phyloP scores from a whole-genome alignment of 352 stramenopile species.

The Saprolegnia diclina region DNA sequence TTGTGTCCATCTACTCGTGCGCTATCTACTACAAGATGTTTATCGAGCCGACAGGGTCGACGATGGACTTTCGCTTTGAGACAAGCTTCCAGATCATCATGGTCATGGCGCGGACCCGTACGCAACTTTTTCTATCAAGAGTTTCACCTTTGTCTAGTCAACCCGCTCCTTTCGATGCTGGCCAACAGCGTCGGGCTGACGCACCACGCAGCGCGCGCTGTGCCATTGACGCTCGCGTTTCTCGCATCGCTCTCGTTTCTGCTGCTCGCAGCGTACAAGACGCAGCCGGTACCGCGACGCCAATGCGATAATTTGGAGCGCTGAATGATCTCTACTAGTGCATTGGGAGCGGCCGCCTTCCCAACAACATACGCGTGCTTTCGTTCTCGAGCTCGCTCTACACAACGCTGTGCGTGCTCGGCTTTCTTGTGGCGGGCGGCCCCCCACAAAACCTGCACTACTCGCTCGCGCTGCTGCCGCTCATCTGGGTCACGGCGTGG shows the following conservation, averaged over 20 bases:
- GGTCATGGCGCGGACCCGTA: constrained; percentile 20
- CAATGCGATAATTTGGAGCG: background rate
- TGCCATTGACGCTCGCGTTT: constrained; percentile 1
- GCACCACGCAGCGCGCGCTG: background rate
- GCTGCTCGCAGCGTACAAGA: constrained; percentile 25
- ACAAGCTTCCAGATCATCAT: constrained; percentile 27
- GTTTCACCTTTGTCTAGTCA: background rate
- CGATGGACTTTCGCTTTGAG: constrained; percentile 27
- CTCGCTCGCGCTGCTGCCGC: background rate
- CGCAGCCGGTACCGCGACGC: constrained; percentile 7
- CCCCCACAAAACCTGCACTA: constrained; percentile 1
- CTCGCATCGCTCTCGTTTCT: constrained; percentile 7
- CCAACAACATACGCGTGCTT: constrained; percentile 26
- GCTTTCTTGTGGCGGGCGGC: background rate
- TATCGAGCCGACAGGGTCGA: constrained; percentile 21
- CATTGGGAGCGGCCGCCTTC: constrained; percentile 24
- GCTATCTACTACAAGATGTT: constrained; percentile 27
- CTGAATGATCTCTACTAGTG: constrained; percentile 9
- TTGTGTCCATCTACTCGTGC: constrained; percentile 11
- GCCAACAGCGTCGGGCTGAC: constrained; percentile 2
- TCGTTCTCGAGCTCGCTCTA: constrained; percentile 25
- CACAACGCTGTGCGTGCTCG: constrained; percentile 14
- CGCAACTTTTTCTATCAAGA: background rate
- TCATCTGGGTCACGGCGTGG: constrained; percentile 17
- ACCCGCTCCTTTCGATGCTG: constrained; percentile 20